Evolutionary conservation across 345 rosid genomes (phyloP), one percentile per base, ranked within the genome.

Genomic region (Carallia brachiata): DNA sequence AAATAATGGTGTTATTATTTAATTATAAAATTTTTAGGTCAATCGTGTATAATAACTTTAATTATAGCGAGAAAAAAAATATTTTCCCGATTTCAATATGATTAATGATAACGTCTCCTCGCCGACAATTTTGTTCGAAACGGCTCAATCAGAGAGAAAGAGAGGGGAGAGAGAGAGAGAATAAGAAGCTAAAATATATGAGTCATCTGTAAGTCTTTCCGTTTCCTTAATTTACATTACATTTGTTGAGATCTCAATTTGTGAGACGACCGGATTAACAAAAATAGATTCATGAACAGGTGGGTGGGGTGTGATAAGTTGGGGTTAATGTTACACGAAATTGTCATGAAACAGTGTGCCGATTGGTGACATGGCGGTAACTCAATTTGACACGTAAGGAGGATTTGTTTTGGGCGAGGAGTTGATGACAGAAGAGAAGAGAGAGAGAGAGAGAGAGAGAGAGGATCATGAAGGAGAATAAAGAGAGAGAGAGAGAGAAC

Each of bases 91-190:
- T 23, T 23, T 23, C 23, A 23, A 23, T 23, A 23, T 54, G 57
- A 76, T 82, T 84, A 76, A 79, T 84, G 53, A 66, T 70, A 83
- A 80, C 83, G 83, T 80, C 77, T 78, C 75, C 75, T 82, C 68
- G 98, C 97, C 94, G 94, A 93, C 97, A 88, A 75, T 69, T 71
- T 67, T 79, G 80, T 72, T 78, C 57, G 70, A 73, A 85, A 84
- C 82, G 86, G 87, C 68, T 66, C 67, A 65, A 65, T 65, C 23
- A 23, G 23, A 23, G 23, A 23, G 36, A 4, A 30, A 55, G 68
- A 63, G 75, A 9, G 62, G 8, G 27, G 57, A 62, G 68, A 36
- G 73, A 36, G 37, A 40, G 57, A 40, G 65, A 23, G 23, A 23
- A 23, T 23, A 23, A 23, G 23, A 17, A 62, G 12, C 76, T 55